phyloP scores from a whole-genome alignment of 495 filamentous ascomycete genomes.

The Podospora comata region DNA sequence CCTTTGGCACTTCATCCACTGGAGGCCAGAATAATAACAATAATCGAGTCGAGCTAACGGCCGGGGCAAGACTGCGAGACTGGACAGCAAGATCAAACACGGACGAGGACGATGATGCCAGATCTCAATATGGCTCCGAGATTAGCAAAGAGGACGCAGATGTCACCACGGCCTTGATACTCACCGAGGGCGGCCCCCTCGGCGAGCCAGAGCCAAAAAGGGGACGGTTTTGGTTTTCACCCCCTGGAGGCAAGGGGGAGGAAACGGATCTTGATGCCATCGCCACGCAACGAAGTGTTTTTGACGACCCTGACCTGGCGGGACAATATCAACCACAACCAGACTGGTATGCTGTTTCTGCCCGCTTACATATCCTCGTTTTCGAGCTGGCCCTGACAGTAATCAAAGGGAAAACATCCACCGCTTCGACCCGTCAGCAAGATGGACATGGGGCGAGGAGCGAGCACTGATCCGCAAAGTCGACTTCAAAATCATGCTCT shows the following conservation, averaged over 20 bases:
- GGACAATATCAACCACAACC: constrained; percentile 50
- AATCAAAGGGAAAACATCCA: constrained; percentile 47
- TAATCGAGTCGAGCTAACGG: constrained; percentile 10
- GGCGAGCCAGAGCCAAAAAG: constrained; percentile 18
- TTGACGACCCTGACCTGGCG: constrained; percentile 45
- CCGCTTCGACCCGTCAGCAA: constrained; percentile 69
- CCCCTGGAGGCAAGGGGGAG: constrained; percentile 12
- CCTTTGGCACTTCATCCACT: constrained; percentile 18
- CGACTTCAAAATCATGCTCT: constrained; percentile 43
- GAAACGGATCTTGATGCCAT: constrained; percentile 20
- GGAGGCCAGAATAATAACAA: background rate
- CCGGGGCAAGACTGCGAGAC: constrained; percentile 21
- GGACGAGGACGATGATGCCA: constrained; percentile 15
- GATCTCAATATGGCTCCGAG: constrained; percentile 18
- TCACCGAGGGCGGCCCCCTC: constrained; percentile 4
- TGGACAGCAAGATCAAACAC: constrained; percentile 13
- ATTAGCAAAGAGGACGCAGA: constrained; percentile 28
- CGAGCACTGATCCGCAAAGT: constrained; percentile 58
- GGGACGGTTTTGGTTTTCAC: constrained; percentile 19
- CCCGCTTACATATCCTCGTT: background rate
- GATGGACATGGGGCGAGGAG: constrained; percentile 71
- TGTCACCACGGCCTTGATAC: constrained; percentile 24
- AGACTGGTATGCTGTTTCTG: constrained; percentile 40
- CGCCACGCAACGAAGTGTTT: constrained; percentile 36
- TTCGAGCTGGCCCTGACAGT: background rate